Conservation (phyloP, 331 rosid genomes). For the Quercus phellos region DNA sequence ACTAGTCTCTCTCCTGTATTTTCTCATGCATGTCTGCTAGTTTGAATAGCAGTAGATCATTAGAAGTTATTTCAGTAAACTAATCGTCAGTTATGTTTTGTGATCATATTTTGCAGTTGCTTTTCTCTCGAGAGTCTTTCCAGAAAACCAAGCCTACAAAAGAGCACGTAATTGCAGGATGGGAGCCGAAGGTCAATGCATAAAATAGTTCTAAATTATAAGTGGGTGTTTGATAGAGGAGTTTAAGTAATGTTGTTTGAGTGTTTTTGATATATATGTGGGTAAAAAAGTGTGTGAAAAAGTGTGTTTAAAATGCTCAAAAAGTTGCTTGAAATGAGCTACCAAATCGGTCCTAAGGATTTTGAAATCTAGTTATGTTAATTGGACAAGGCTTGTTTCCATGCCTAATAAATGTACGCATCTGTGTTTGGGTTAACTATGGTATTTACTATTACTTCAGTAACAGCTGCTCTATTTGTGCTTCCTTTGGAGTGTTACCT, state of each 20-base stretch:
- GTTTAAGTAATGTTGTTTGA: too few species aligned
- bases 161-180: constrained; percentile 74
- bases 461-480: background rate
- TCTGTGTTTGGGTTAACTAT: background rate
- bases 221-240: too few species aligned
- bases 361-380: constrained; percentile 12
- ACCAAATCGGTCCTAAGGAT: background rate
- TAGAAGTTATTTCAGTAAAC: constrained; percentile 9
- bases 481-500: background rate
- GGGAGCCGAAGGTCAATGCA: constrained; percentile 79
- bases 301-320: too few species aligned
- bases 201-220: constrained; percentile 38
- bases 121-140: constrained; percentile 68
- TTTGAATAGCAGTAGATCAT: background rate
- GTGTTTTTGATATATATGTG: too few species aligned
- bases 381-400: background rate
- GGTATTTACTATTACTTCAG: background rate
- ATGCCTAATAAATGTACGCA: background rate
- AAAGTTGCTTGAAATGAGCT: too few species aligned
- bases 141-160: constrained; percentile 55
- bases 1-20: background rate
- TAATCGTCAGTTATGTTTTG: constrained; percentile 1
- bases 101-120: constrained; percentile 47
- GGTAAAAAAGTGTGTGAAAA: too few species aligned
- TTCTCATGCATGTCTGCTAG: background rate